Conservation (phyloP, 2,329 filamentous ascomycete genomes). For the Dendryphion nanum region DNA sequence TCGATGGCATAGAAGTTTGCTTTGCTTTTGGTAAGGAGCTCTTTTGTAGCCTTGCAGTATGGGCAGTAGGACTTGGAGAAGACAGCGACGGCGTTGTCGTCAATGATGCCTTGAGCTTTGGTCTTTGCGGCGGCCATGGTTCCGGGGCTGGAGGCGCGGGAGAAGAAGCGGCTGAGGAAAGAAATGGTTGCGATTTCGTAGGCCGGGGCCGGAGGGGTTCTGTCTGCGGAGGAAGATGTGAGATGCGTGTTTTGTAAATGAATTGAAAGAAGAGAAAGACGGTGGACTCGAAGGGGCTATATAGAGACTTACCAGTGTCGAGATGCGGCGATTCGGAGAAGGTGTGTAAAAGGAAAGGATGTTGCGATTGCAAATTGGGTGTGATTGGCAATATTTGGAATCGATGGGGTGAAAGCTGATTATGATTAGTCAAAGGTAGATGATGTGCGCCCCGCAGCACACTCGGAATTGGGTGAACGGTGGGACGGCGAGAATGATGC, state of each 20-base stretch:
- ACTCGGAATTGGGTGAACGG: too few species aligned
- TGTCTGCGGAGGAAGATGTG: not conserved
- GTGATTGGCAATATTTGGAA: not conserved
- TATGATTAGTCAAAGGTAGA: conserved; percentile 19
- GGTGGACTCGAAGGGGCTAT: not conserved
- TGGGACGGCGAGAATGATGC: conserved; percentile 27
- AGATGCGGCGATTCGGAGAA: too few species aligned
- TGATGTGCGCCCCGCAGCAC: conserved; percentile 31
- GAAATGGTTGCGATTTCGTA: conserved; percentile 51
- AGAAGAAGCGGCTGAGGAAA: conserved; percentile 73
- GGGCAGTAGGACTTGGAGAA: conserved; percentile 98
- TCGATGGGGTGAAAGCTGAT: too few species aligned
- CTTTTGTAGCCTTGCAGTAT: conserved; percentile 81
- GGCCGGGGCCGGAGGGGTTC: not conserved
- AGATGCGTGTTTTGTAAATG: too few species aligned
- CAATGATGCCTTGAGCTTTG: conserved; percentile 83
- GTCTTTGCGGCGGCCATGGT: conserved; percentile 79
- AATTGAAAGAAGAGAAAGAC: too few species aligned
- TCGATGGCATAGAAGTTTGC: conserved; percentile 76
- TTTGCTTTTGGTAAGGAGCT: conserved; percentile 64
- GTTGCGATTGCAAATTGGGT: too few species aligned
- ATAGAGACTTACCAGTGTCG: not conserved
- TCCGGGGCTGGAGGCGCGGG: conserved; percentile 56
- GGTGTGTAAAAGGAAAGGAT: too few species aligned
- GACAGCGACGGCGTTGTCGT: conserved; percentile 86